phyloP scores from a whole-genome alignment of 2,329 filamentous ascomycete genomes.

The Sporothrix curviconia region DNA sequence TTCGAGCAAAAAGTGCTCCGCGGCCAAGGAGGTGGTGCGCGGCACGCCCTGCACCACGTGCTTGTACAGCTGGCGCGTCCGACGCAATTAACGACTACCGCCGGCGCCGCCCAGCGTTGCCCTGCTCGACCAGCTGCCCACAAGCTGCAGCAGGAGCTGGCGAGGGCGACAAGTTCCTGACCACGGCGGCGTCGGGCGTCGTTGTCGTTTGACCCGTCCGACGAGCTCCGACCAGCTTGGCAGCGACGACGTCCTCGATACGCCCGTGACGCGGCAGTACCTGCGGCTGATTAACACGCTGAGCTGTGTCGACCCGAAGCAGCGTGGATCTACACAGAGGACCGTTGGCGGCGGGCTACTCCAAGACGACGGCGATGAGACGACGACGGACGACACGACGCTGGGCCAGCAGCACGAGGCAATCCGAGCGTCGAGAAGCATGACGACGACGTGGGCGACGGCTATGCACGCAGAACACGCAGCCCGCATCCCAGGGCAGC shows the following conservation, averaged over 20 bases:
- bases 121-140: constrained; percentile 57
- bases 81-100: constrained; percentile 80
- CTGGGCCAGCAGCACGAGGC: not conserved
- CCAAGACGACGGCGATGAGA: not conserved
- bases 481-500: not conserved
- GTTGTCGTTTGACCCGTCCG: no score
- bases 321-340: constrained; percentile 68
- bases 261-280: constrained; percentile 66
- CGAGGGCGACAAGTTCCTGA: constrained; percentile 49
- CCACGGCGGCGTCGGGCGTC: not conserved
- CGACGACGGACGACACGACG: not conserved
- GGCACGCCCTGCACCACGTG: constrained; percentile 77
- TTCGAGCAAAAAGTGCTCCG: constrained; percentile 60
- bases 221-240: not conserved
- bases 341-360: constrained; percentile 24
- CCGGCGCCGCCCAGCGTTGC: constrained; percentile 62
- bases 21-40: constrained; percentile 46
- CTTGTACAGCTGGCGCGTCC: constrained; percentile 87
- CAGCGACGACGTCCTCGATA: constrained; percentile 48
- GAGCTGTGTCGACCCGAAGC: constrained; percentile 72
- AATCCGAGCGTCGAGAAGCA: not conserved
- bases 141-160: constrained; percentile 52
- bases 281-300: constrained; percentile 90
- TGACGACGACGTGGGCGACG: no score
- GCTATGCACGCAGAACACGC: no score